phyloP scores from a whole-genome alignment of 305 asterid genomes.

The Fraxinus floribunda region DNA sequence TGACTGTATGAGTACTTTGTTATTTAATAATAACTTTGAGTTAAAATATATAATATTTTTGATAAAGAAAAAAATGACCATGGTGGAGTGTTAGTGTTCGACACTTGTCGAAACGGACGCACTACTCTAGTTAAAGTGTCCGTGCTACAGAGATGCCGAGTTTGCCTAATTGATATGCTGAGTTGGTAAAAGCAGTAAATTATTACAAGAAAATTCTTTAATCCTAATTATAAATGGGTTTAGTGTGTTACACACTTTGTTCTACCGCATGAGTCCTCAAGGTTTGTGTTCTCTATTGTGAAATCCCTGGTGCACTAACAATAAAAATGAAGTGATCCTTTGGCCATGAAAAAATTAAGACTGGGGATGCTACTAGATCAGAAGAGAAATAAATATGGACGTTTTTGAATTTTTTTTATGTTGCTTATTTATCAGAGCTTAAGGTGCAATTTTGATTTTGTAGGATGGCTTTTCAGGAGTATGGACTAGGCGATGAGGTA shows the following conservation, averaged over 20 bases:
- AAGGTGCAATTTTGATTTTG: slow-evolving; percentile 25
- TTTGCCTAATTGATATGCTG: slow-evolving; percentile 1
- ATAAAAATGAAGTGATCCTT: neutral
- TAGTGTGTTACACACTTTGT: neutral
- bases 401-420: neutral
- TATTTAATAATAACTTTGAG: no score
- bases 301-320: neutral
- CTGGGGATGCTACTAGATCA: neutral
- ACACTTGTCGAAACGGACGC: no score
- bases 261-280: neutral
- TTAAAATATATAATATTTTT: no score
- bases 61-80: no score
- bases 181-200: neutral
- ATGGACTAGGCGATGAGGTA: slow-evolving; percentile 55
- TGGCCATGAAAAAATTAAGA: neutral
- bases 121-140: no score
- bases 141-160: neutral
- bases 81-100: no score
- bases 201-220: slow-evolving; percentile 7
- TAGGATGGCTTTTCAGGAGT: slow-evolving; percentile 77
- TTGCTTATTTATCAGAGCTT: slow-evolving; percentile 12
- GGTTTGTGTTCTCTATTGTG: neutral
- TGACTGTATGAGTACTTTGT: no score
- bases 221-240: neutral
- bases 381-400: neutral